Evolutionary conservation across 2,329 filamentous ascomycete species (phyloP).

Genomic region (Aplosporella prunicola): DNA sequence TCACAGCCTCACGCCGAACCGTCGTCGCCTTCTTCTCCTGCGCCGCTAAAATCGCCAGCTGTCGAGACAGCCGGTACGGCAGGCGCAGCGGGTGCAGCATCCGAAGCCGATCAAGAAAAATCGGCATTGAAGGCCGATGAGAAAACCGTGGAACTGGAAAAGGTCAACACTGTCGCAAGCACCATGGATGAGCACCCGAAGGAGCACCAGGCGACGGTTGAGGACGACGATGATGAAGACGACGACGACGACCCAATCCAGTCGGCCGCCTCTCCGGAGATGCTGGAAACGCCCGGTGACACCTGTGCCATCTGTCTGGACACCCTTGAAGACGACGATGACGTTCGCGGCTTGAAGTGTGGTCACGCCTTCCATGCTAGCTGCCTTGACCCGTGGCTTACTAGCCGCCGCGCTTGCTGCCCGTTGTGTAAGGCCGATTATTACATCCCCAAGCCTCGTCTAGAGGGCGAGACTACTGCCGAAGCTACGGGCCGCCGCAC

Average conservation of each 20-base stretch:
- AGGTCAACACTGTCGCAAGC: constrained; percentile 22
- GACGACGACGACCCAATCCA: constrained; percentile 75
- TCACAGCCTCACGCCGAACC: constrained; percentile 6
- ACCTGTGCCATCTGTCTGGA: constrained; percentile 96
- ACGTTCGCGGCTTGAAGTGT: constrained; percentile 85
- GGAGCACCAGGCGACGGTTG: constrained; percentile 15
- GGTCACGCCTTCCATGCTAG: constrained; percentile 97
- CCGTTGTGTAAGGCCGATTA: constrained; percentile 98
- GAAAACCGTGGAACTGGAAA: constrained; percentile 21
- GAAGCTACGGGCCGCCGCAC: constrained; percentile 20
- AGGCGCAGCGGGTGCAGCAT: constrained; percentile 12
- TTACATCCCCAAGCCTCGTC: constrained; percentile 83
- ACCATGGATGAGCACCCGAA: constrained; percentile 17
- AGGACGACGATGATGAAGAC: constrained; percentile 47
- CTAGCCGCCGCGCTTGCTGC: constrained; percentile 86
- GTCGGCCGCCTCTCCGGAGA: constrained; percentile 70
- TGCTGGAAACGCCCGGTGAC: constrained; percentile 74
- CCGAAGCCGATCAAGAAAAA: constrained; percentile 20
- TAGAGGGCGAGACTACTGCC: constrained; percentile 41
- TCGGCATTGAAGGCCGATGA: constrained; percentile 19
- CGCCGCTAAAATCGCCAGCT: constrained; percentile 15
- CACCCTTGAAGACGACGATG: constrained; percentile 85
- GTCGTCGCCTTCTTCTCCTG: constrained; percentile 2
- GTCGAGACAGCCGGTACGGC: constrained; percentile 11
- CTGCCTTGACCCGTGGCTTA: constrained; percentile 94